Evolutionary conservation across 1,139 yeast genomes (phyloP).

Genomic region (Trichomonascaceae sp.): DNA sequence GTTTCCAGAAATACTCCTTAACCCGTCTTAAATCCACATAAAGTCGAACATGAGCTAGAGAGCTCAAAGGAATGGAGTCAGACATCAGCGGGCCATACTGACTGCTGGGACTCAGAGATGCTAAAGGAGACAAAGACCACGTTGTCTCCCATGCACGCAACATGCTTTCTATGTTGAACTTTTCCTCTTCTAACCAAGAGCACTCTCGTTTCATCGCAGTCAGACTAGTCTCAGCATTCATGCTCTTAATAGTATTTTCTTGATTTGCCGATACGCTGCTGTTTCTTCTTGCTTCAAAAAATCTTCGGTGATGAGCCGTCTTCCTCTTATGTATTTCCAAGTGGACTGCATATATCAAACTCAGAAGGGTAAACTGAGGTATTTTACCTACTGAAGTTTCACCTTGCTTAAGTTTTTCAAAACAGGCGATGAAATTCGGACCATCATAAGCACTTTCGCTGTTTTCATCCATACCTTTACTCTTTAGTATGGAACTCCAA

Average conservation of each 20-base stretch:
- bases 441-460: conserved; percentile 25
- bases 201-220: conserved; percentile 13
- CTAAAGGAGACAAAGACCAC: conserved; percentile 36
- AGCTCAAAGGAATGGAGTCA: conserved; percentile 36
- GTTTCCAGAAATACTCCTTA: conserved; percentile 34
- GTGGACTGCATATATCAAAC: conserved; percentile 66
- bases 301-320: conserved; percentile 17
- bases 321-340: conserved; percentile 49
- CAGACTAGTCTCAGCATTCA: conserved; percentile 1
- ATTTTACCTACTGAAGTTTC: conserved; percentile 29
- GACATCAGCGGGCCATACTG: conserved; percentile 36
- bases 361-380: conserved; percentile 46
- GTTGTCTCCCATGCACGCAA: conserved; percentile 37
- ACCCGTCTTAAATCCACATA: conserved; percentile 30
- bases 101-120: conserved; percentile 33
- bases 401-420: conserved; percentile 25
- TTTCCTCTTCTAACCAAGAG: conserved; percentile 24
- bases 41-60: conserved; percentile 35
- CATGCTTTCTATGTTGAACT: conserved; percentile 23
- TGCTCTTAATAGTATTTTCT: not conserved
- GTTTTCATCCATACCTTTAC: conserved; percentile 26
- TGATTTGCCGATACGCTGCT: conserved; percentile 3
- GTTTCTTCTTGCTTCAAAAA: conserved; percentile 9
- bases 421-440: conserved; percentile 23
- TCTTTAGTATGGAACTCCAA: conserved; percentile 45